A percentile compares a stretch with the other conserved stretches of the same genome.
Conservation (phyloP, 352 stramenopile genomes). For the Phytopythium chamaehyphon region DNA sequence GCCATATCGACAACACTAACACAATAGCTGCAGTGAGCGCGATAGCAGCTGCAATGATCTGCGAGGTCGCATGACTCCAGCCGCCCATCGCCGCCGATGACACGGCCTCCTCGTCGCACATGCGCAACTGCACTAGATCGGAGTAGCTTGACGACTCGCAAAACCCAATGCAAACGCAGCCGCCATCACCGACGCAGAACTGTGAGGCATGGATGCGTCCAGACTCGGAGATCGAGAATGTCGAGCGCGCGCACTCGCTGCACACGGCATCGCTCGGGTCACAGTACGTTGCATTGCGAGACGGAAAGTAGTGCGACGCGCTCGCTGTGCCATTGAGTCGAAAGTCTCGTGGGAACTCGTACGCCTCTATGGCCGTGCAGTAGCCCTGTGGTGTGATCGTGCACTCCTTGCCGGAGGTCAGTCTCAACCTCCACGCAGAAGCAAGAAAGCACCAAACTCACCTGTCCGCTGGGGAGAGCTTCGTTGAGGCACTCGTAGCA, state of each 20-base stretch:
- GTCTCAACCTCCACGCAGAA: not conserved
- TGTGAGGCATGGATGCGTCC: conserved; percentile 16
- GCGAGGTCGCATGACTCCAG: not conserved
- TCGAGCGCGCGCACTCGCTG: not conserved
- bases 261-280: conserved; percentile 17
- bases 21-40: not conserved
- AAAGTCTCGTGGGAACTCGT: conserved; percentile 27
- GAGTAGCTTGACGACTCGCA: conserved; percentile 27
- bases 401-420: conserved; percentile 9
- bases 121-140: conserved; percentile 9
- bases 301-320: conserved; percentile 27
- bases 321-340: conserved; percentile 18
- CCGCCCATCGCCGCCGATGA: not conserved
- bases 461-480: conserved; percentile 11
- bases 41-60: not conserved
- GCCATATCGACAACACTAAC: not conserved
- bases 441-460: not conserved
- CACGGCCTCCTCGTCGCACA: not conserved
- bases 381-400: conserved; percentile 21
- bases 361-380: conserved; percentile 25
- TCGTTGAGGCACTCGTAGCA: conserved; percentile 36
- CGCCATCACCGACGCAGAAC: conserved; percentile 21
- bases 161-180: conserved; percentile 29
- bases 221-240: conserved; percentile 14
- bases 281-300: conserved; percentile 39